These are phyloP conservation scores for Lachnellula hyalina DNA, from an alignment of 2,329 filamentous ascomycete species.

Conservation along the genomic window DNA sequence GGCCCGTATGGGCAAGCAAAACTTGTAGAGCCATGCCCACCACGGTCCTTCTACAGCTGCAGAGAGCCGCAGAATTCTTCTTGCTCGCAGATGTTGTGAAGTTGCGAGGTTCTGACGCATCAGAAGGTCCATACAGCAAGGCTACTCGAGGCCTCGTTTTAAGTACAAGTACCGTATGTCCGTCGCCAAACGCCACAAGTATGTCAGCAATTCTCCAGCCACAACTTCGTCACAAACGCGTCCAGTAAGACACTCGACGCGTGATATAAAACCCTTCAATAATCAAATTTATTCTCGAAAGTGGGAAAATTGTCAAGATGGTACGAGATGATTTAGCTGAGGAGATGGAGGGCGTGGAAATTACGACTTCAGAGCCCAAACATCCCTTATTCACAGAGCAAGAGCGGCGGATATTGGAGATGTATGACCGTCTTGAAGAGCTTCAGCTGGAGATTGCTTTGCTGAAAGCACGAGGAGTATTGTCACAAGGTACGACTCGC, in stretches of 20 bases:
- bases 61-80: conserved; percentile 18
- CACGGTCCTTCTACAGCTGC: conserved; percentile 26
- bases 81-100: conserved; percentile 11
- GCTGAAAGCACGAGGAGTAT: conserved; percentile 40
- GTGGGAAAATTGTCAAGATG: conserved; percentile 2
- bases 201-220: not conserved
- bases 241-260: not conserved
- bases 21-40: conserved; percentile 78
- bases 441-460: conserved; percentile 68
- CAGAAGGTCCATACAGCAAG: conserved; percentile 18
- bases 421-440: conserved; percentile 68
- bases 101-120: not conserved
- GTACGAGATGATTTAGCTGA: conserved; percentile 3
- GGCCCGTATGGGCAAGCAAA: conserved; percentile 88
- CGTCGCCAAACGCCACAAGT: not conserved
- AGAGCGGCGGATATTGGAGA: conserved; percentile 60
- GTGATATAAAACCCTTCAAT: not conserved
- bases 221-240: not conserved
- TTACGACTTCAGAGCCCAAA: conserved; percentile 3
- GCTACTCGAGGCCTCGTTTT: conserved; percentile 12
- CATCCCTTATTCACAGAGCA: conserved; percentile 55
- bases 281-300: not conserved
- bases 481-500: conserved; percentile 23
- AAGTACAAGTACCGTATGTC: not conserved
- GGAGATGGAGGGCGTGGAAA: conserved; percentile 27